Conservation (phyloP, 106 monocot species). For the Chionographis japonica region DNA sequence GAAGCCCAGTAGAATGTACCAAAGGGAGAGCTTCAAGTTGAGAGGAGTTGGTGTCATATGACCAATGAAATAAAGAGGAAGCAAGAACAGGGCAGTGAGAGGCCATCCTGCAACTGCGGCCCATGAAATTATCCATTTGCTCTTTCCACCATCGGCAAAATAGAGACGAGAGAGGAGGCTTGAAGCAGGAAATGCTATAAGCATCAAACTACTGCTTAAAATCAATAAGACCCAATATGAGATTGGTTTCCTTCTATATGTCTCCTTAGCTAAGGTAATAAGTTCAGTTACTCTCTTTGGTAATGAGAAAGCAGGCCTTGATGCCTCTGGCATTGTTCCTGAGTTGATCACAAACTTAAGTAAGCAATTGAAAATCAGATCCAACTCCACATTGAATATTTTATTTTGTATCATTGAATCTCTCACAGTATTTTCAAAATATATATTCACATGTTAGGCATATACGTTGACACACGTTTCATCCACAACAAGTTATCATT, state of each 20-base stretch:
- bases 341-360: conserved; percentile 6
- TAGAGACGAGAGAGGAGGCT: conserved; percentile 84
- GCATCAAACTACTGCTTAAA: conserved; percentile 60
- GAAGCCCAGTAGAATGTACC: conserved; percentile 70
- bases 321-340: conserved; percentile 7
- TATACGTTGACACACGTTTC: too few relatives aligned
- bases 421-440: too few relatives aligned
- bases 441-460: too few relatives aligned
- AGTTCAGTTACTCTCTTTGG: conserved; percentile 17
- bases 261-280: conserved; percentile 10
- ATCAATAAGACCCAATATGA: conserved; percentile 61
- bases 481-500: too few relatives aligned
- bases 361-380: background rate
- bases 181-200: conserved; percentile 84
- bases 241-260: conserved; percentile 39
- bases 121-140: conserved; percentile 97
- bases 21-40: conserved; percentile 49
- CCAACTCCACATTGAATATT: too few relatives aligned
- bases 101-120: conserved; percentile 96
- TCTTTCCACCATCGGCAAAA: conserved; percentile 65
- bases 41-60: conserved; percentile 53
- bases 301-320: conserved; percentile 10
- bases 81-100: conserved; percentile 45
- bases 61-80: conserved; percentile 49
- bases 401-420: too few relatives aligned